Evolutionary conservation across 2,329 filamentous ascomycete species (phyloP).

Genomic region (Geosmithia flava): DNA sequence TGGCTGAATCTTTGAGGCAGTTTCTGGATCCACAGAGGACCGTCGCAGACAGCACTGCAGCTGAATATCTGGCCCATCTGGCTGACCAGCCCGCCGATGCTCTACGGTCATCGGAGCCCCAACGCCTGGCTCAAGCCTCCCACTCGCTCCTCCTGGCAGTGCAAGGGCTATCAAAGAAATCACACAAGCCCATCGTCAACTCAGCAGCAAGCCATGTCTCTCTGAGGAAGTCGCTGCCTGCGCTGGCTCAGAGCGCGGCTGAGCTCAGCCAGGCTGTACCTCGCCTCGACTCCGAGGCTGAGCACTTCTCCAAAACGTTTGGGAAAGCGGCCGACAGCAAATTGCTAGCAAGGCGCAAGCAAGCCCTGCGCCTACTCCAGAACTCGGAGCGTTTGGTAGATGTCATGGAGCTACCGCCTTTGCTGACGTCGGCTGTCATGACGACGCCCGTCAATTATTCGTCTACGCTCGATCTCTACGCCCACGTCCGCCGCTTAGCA

Average conservation of each 20-base stretch:
- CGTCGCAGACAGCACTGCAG: slow-evolving; percentile 35
- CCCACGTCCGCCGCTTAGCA: slow-evolving; percentile 82
- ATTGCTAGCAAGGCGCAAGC: slow-evolving; percentile 61
- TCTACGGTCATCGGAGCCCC: slow-evolving; percentile 63
- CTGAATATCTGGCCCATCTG: slow-evolving; percentile 65
- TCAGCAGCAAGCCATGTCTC: slow-evolving; percentile 69
- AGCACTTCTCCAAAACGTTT: slow-evolving; percentile 73
- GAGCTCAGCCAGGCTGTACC: slow-evolving; percentile 64
- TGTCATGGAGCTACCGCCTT: slow-evolving; percentile 76
- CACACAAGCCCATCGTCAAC: slow-evolving; percentile 71
- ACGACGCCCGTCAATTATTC: slow-evolving; percentile 63
- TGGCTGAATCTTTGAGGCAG: slow-evolving; percentile 24
- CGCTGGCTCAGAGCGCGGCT: slow-evolving; percentile 50
- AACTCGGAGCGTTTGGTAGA: slow-evolving; percentile 87
- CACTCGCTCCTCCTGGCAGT: slow-evolving; percentile 74
- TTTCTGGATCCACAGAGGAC: slow-evolving; percentile 17
- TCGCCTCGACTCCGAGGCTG: slow-evolving; percentile 63
- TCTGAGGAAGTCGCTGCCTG: slow-evolving; percentile 59
- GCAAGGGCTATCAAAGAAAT: slow-evolving; percentile 80
- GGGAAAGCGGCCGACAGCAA: slow-evolving; percentile 59
- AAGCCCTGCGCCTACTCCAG: slow-evolving; percentile 67
- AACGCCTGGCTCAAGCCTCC: slow-evolving; percentile 66
- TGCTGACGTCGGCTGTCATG: slow-evolving; percentile 70
- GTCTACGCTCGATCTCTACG: slow-evolving; percentile 78
- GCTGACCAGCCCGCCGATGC: slow-evolving; percentile 64